These are phyloP conservation scores for Cyphellophora europaea DNA, from an alignment of 2,329 filamentous ascomycete species.

Conservation along the genomic window DNA sequence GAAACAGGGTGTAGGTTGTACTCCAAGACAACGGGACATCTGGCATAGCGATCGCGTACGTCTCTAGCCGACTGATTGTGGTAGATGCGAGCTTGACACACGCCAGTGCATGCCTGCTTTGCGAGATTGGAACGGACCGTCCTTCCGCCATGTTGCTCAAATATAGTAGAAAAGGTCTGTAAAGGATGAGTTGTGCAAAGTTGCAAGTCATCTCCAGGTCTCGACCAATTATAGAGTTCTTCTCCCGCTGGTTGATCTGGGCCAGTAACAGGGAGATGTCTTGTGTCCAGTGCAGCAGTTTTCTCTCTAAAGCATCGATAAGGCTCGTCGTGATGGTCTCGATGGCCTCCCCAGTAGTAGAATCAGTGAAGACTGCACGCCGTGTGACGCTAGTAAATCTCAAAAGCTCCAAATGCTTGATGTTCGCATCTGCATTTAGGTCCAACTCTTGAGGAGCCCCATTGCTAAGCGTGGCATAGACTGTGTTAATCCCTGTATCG, in stretches of 20 bases:
- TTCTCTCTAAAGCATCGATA: too few relatives aligned
- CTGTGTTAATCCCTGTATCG: too few relatives aligned
- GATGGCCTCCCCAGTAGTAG: constrained; percentile 6
- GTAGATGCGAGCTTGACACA: constrained; percentile 15
- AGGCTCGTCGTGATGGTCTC: too few relatives aligned
- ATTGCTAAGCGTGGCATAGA: background rate
- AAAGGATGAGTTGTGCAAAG: constrained; percentile 12
- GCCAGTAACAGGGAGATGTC: too few relatives aligned
- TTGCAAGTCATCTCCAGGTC: constrained; percentile 14
- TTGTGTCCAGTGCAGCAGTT: too few relatives aligned
- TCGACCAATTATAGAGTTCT: constrained; percentile 9
- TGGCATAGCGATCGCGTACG: constrained; percentile 10
- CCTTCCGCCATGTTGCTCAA: constrained; percentile 46
- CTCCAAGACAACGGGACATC: constrained; percentile 11
- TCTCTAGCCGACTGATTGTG: constrained; percentile 9
- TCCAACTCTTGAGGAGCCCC: background rate
- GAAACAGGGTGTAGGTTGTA: constrained; percentile 13
- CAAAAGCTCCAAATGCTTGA: background rate
- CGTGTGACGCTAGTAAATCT: background rate
- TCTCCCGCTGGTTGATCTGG: too few relatives aligned
- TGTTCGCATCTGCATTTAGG: background rate
- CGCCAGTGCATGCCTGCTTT: constrained; percentile 25
- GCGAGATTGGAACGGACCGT: constrained; percentile 53
- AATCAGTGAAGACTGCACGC: background rate
- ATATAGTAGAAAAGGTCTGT: constrained; percentile 15